Conservation (phyloP, 139 green algal genomes). For the Tetradesmus obliquus region DNA sequence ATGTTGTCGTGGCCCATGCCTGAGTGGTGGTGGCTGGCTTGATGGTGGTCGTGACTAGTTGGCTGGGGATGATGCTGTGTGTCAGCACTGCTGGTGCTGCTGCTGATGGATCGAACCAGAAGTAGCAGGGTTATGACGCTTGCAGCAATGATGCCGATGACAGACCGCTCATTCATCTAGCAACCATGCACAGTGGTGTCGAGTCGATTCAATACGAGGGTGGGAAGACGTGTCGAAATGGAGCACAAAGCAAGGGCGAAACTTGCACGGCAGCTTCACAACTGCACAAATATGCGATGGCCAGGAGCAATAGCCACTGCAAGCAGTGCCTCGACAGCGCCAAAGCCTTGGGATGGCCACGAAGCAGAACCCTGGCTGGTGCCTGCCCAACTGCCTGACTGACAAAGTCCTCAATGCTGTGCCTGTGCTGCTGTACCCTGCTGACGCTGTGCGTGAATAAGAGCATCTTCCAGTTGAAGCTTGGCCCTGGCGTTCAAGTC, state of each 20-base stretch:
- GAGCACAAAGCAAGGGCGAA: background rate
- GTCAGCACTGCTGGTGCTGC: background rate
- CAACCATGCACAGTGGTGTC: background rate
- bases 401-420: background rate
- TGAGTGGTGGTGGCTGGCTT: background rate
- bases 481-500: background rate
- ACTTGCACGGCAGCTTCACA: background rate
- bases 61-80: background rate
- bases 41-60: background rate
- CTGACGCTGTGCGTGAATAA: background rate
- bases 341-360: background rate
- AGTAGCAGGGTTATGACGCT: background rate
- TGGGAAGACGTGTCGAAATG: background rate
- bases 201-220: background rate
- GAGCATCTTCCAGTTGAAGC: background rate
- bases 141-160: background rate
- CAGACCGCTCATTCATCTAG: background rate
- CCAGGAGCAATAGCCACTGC: background rate
- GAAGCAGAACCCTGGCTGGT: background rate
- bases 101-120: background rate
- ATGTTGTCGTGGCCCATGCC: slow-evolving; percentile 14
- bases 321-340: background rate
- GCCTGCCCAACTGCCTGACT: background rate
- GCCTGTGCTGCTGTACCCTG: background rate
- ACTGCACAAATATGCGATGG: background rate